A percentile compares a stretch with the other conserved stretches of the same genome.
These are phyloP conservation scores for Stachybotrys chlorohalonatus DNA, from an alignment of 2,329 filamentous ascomycete genomes.

Conservation along the genomic window DNA sequence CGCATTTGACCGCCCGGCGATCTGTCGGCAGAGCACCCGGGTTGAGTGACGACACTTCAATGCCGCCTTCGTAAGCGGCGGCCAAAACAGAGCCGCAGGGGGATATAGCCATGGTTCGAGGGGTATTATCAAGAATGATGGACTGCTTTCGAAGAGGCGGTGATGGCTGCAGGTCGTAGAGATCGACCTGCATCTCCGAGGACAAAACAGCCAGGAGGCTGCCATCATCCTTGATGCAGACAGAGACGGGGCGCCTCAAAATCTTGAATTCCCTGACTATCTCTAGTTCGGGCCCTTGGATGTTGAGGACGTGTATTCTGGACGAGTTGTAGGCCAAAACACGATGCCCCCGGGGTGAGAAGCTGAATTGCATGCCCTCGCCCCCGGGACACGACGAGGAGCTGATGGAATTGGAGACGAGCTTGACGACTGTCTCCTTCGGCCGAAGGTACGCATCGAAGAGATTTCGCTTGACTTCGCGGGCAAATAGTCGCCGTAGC, in stretches of 20 bases:
- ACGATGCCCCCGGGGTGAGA: slow-evolving; percentile 66
- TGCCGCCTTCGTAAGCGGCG: slow-evolving; percentile 78
- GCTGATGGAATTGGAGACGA: slow-evolving; percentile 77
- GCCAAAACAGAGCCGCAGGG: slow-evolving; percentile 76
- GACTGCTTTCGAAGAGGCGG: slow-evolving; percentile 65
- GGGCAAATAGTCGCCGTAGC: slow-evolving; percentile 57
- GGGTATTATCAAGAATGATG: slow-evolving; percentile 68
- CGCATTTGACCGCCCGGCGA: slow-evolving; percentile 68
- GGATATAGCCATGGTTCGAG: slow-evolving; percentile 70
- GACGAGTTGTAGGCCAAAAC: slow-evolving; percentile 79
- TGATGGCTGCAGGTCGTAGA: slow-evolving; percentile 62
- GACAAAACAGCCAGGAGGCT: slow-evolving; percentile 70
- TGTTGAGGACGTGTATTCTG: slow-evolving; percentile 69
- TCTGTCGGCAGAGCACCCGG: slow-evolving; percentile 55
- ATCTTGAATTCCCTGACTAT: slow-evolving; percentile 76
- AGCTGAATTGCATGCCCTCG: slow-evolving; percentile 76
- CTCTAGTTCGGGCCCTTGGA: slow-evolving; percentile 46
- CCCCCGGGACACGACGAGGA: slow-evolving; percentile 75
- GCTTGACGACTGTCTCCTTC: slow-evolving; percentile 60
- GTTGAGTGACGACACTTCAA: slow-evolving; percentile 73
- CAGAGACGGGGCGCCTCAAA: slow-evolving; percentile 62
- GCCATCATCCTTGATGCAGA: slow-evolving; percentile 72
- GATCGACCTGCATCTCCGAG: slow-evolving; percentile 72
- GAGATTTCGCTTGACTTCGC: slow-evolving; percentile 65
- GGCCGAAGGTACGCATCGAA: slow-evolving; percentile 70